Evolutionary conservation across 129 eudicot species (phyloP).

Genomic region (Rutidosis leptorrhynchoides): DNA sequence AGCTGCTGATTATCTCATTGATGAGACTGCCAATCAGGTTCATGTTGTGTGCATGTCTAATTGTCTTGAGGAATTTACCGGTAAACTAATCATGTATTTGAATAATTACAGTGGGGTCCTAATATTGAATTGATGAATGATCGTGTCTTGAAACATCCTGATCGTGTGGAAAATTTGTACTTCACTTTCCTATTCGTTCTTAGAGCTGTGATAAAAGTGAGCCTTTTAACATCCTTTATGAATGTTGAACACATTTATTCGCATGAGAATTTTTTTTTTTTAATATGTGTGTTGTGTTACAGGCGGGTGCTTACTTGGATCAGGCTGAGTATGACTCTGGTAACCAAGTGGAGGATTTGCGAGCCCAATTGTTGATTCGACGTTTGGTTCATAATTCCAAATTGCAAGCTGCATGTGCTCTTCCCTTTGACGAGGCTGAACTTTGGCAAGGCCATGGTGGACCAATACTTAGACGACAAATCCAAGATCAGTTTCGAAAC

Average conservation of each 20-base stretch:
- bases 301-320: conserved; percentile 87
- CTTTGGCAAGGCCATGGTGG: conserved; percentile 97
- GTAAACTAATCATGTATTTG: conserved; percentile 27
- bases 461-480: conserved; percentile 79
- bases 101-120: conserved; percentile 73
- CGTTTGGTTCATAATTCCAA: conserved; percentile 70
- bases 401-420: conserved; percentile 85
- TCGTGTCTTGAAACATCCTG: conserved; percentile 73
- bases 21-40: conserved; percentile 59
- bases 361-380: conserved; percentile 65
- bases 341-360: conserved; percentile 72
- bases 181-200: conserved; percentile 91
- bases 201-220: conserved; percentile 91
- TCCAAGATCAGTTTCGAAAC: conserved; percentile 78
- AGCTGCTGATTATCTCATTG: conserved; percentile 75
- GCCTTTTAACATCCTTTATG: conserved; percentile 14
- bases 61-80: neutral
- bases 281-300: conserved; percentile 3
- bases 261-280: neutral
- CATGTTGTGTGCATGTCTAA: neutral
- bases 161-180: conserved; percentile 83
- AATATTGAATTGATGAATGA: conserved; percentile 64
- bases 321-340: conserved; percentile 98
- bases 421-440: conserved; percentile 91
- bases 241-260: conserved; percentile 1